These are phyloP conservation scores for Xylariomycetidae sp. DNA, from an alignment of 2,329 filamentous ascomycete species.

Conservation along the genomic window DNA sequence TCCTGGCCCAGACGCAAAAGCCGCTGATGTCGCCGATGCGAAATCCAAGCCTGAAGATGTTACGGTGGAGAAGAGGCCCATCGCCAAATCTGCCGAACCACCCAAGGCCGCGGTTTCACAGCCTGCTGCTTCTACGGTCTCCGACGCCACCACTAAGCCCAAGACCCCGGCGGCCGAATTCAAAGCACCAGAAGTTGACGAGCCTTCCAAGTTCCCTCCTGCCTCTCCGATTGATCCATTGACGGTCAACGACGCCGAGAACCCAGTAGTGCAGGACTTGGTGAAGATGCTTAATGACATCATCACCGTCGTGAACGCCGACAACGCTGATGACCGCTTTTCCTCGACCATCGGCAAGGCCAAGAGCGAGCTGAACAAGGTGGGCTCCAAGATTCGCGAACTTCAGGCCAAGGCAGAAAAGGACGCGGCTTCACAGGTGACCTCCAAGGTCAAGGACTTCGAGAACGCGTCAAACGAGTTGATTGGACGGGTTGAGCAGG, in stretches of 20 bases:
- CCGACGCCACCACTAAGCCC: conserved; percentile 4
- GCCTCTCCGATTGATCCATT: conserved; percentile 73
- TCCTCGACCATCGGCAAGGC: conserved; percentile 75
- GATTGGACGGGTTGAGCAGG: conserved; percentile 78
- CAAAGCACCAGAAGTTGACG: conserved; percentile 59
- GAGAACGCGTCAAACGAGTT: conserved; percentile 83
- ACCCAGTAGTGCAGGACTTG: conserved; percentile 86
- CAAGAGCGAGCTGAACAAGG: conserved; percentile 73
- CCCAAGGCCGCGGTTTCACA: conserved; percentile 22
- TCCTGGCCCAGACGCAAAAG: conserved; percentile 12
- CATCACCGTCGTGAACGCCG: conserved; percentile 87
- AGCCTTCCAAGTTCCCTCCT: conserved; percentile 60
- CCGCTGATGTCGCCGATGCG: conserved; percentile 20
- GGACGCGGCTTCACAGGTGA: conserved; percentile 70
- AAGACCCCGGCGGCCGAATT: conserved; percentile 32
- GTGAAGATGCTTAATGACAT: conserved; percentile 96
- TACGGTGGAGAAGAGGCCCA: conserved; percentile 23
- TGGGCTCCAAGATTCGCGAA: conserved; percentile 71
- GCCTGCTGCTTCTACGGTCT: conserved; percentile 6
- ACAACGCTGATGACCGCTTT: conserved; percentile 74
- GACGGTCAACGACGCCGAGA: conserved; percentile 67
- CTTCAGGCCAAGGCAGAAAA: conserved; percentile 67
- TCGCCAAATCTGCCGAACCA: conserved; percentile 25
- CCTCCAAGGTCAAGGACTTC: conserved; percentile 69
- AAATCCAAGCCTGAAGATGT: conserved; percentile 15